These are phyloP conservation scores for Harringtonia aguacate DNA, from an alignment of 2,329 filamentous ascomycete species.

Conservation along the genomic window DNA sequence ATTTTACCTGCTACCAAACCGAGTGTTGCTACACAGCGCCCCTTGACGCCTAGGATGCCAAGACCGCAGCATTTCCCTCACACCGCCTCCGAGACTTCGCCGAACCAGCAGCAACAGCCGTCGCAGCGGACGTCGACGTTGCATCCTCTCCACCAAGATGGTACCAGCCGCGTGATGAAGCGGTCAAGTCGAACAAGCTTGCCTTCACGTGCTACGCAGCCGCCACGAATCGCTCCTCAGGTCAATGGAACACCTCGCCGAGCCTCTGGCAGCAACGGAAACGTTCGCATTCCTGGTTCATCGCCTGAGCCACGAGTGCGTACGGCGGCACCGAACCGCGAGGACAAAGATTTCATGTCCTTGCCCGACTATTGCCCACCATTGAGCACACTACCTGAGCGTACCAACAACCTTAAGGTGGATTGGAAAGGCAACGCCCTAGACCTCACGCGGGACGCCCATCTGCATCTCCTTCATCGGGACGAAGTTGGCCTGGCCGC, in stretches of 20 bases:
- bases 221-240: constrained; percentile 16
- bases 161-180: constrained; percentile 6
- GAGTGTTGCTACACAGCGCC: constrained; percentile 5
- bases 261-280: not conserved
- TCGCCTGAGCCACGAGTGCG: constrained; percentile 22
- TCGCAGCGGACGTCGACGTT: constrained; percentile 1
- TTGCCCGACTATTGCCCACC: constrained; percentile 67
- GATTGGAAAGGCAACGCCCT: constrained; percentile 79
- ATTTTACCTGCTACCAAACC: constrained; percentile 26
- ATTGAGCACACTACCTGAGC: constrained; percentile 50
- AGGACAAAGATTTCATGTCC: constrained; percentile 70
- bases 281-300: constrained; percentile 1
- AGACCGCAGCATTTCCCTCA: constrained; percentile 15
- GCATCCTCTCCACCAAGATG: not conserved
- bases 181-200: not conserved
- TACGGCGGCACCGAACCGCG: constrained; percentile 54
- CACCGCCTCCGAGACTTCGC: constrained; percentile 20
- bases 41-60: not conserved
- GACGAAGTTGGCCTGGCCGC: constrained; percentile 70
- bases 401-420: constrained; percentile 64
- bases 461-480: constrained; percentile 60
- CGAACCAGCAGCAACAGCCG: constrained; percentile 8
- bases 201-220: not conserved
- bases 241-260: constrained; percentile 3
- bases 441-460: constrained; percentile 62